Percentiles rank a stretch among this genome's conserved stretches.
These are phyloP conservation scores for Trametes villosa DNA, from an alignment of 768 basidiomycete species.

Conservation along the genomic window DNA sequence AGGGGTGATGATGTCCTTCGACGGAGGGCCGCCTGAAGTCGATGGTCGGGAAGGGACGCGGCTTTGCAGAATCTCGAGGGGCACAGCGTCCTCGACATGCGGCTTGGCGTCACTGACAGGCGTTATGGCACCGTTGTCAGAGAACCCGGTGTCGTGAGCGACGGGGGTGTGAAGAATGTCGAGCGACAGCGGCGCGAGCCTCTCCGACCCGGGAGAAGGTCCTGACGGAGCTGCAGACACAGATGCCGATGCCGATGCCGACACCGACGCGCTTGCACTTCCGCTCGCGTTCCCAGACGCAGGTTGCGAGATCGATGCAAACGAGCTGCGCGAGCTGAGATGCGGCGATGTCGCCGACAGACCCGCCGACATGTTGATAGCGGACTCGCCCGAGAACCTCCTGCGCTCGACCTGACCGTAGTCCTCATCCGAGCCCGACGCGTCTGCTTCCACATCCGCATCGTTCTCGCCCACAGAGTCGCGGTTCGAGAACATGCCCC, in stretches of 20 bases:
- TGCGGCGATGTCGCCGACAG: constrained; percentile 19
- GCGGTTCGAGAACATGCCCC: constrained; percentile 57
- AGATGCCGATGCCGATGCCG: constrained; percentile 1
- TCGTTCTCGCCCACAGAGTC: constrained; percentile 42
- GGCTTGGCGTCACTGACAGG: constrained; percentile 49
- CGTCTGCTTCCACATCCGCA: constrained; percentile 32
- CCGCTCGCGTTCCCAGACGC: not conserved
- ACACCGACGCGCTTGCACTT: not conserved
- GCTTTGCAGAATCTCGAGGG: constrained; percentile 67
- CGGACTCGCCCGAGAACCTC: constrained; percentile 15
- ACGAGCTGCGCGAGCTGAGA: constrained; percentile 13
- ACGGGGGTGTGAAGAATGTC: constrained; percentile 32
- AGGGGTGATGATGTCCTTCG: constrained; percentile 19
- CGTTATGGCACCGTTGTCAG: constrained; percentile 10
- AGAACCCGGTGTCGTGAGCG: constrained; percentile 19
- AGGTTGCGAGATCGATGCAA: constrained; percentile 14
- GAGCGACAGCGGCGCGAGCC: constrained; percentile 24
- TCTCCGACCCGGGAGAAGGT: constrained; percentile 12
- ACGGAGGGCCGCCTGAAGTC: constrained; percentile 38
- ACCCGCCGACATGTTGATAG: constrained; percentile 8
- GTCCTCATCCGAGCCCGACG: constrained; percentile 42
- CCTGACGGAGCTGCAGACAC: constrained; percentile 10
- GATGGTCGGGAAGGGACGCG: constrained; percentile 49
- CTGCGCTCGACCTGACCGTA: constrained; percentile 31
- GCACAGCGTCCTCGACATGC: constrained; percentile 63